Evolutionary conservation across 2,329 filamentous ascomycete genomes (phyloP), one percentile per base, ranked within the genome.

Genomic region (Aspergillus spinulosporus): DNA sequence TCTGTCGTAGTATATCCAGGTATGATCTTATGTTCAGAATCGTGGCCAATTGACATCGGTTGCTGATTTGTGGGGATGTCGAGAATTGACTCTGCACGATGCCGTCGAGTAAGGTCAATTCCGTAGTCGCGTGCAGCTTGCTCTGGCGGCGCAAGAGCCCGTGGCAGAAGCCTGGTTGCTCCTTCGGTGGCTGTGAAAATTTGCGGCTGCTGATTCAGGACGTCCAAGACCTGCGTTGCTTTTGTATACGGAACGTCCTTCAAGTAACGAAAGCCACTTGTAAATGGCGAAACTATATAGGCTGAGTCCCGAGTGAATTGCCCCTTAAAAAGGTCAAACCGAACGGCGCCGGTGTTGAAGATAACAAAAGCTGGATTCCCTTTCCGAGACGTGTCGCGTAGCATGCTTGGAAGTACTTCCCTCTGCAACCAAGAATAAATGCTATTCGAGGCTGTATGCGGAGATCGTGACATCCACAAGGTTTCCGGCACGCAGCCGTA

Each of bases 261-360:
- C 50, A 97, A 80, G 63, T 86, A 91, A 28, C 82, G 80, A 72
- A 97, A 88, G 1, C 83, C 84, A 72, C 88, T 96, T 1, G 84
- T 85, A 70, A 99, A 99, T 0, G 94, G 94, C 6, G 89, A 95
- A 29, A 97, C 82, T 39, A 93, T 87, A 69, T 86, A 97, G 0
- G 89, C 90, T 3, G 87, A 88, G 70, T 99, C 94, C 39, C 86
- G 85, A 0, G 94, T 97, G 68, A 97, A 97, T 0, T 87, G 80
- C 0, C 94, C 94, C 71, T 93, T 86, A 80, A 97, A 96, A 59
- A 99, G 89, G 72, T 99, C 94, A 72, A 97, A 99, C 44, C 94
- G 89, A 62, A 99, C 86, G 3, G 89, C 90, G 28, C 94, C 94
- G 0, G 90, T 96, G 74, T 99, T 99, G 54, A 89, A 80, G 49